These are phyloP conservation scores for Hsuehochloa calcarea DNA, from an alignment of 176 grass and related monocot species.

Conservation along the genomic window DNA sequence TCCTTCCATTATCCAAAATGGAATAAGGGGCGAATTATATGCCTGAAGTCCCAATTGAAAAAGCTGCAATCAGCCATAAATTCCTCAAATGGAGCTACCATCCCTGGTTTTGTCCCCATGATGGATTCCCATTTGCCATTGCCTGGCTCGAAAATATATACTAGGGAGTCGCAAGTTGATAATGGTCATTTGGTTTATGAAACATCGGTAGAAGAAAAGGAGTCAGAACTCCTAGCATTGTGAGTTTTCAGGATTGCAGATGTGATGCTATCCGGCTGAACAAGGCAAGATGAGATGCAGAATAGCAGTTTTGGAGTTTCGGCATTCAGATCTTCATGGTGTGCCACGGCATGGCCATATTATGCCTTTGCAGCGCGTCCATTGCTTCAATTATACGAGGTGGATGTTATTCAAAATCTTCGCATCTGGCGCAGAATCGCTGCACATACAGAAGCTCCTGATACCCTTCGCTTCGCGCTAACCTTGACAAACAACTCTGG, in stretches of 20 bases:
- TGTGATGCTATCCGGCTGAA: not conserved
- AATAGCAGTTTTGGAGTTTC: conserved; percentile 21
- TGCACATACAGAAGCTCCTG: not conserved
- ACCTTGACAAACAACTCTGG: not conserved
- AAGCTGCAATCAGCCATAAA: conserved; percentile 57
- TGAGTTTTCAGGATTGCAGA: conserved; percentile 35
- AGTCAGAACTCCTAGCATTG: conserved; percentile 68
- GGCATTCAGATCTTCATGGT: conserved; percentile 11
- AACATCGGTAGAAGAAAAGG: conserved; percentile 37
- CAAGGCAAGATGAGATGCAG: conserved; percentile 15
- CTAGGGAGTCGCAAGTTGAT: conserved; percentile 24
- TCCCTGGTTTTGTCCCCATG: conserved; percentile 48
- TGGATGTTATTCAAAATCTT: not conserved
- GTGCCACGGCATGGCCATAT: not conserved
- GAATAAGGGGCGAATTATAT: conserved; percentile 87
- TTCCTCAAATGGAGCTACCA: conserved; percentile 40
- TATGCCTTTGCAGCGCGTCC: not conserved
- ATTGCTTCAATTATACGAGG: not conserved
- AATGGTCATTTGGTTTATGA: conserved; percentile 22
- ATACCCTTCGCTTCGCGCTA: not conserved
- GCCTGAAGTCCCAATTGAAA: conserved; percentile 73
- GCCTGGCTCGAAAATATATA: conserved; percentile 51
- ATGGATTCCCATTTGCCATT: conserved; percentile 46
- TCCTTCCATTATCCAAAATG: conserved; percentile 89
- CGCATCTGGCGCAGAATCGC: not conserved